Base-by-base conservation (phyloP, 164 flowering plant species). In the Akebia trifoliata region DNA sequence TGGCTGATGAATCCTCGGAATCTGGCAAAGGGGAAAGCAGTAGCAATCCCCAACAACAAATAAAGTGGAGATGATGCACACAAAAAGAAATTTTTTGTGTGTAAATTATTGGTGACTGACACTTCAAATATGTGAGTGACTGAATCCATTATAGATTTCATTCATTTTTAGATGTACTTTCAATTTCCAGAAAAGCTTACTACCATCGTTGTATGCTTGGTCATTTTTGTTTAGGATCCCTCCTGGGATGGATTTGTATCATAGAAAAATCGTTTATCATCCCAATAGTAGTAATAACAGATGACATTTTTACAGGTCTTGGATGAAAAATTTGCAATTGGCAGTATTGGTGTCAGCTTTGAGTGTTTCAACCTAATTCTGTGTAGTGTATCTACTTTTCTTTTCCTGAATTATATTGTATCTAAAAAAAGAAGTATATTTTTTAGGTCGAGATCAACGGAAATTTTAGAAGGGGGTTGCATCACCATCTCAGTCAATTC, bases 21-120 rank as follows among this genome's bases (percentile, higher is more conserved):
- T 64, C 50, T 68, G n/a, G 71, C 36, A 79, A 67, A 71, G 64
- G 71, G 56, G 78, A 74, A 29, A 59, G 65, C 22, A 37, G 71
- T 54, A 48, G 61, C 44, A 68, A 30, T 4, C 50, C 35, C 20
- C 60, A 69, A 36, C 69, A 60, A 21, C 78, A 69, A 34, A 57
- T 50, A 18, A 76, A 72, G 39, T 50, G 75, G 72, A 74, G 78
- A 67, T 73, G 65, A 57, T 20, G 32, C 8, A 29, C n/a, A n/a
- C n/a, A n/a, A n/a, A n/a, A n/a, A n/a, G n/a, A n/a, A n/a, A n/a
- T n/a, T n/a, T n/a, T n/a, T n/a, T n/a, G n/a, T n/a, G n/a, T n/a
- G n/a, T n/a, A n/a, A n/a, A n/a, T n/a, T n/a, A n/a, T n/a, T n/a
- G 28, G 20, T 40, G 29, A 22, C 37, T 40, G 39, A 36, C 56